Evolutionary conservation across 805 yeast species (phyloP).

Genomic region (Grigorovia yakushimaensis): DNA sequence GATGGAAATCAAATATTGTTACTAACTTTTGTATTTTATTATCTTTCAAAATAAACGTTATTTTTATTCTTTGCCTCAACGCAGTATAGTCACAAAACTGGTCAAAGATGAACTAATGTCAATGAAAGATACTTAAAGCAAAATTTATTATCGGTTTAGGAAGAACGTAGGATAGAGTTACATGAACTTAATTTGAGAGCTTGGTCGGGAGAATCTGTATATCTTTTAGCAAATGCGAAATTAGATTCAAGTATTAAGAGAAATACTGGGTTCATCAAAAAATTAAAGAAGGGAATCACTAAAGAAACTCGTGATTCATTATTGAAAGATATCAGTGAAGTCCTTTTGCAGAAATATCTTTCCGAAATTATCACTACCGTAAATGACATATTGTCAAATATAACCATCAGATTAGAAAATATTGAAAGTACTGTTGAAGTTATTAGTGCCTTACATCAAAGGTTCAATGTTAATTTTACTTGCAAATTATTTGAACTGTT

Average conservation of each 20-base stretch:
- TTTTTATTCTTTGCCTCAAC: no score
- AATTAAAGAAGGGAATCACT: slow-evolving; percentile 47
- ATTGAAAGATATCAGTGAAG: slow-evolving; percentile 49
- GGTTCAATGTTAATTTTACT: slow-evolving; percentile 51
- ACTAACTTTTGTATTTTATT: not conserved
- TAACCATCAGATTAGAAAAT: slow-evolving; percentile 45
- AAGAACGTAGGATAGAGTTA: slow-evolving; percentile 21
- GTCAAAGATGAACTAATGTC: no score
- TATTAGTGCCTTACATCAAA: slow-evolving; percentile 63
- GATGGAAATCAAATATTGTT: not conserved
- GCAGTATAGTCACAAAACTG: no score
- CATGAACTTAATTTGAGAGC: slow-evolving; percentile 36
- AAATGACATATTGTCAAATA: slow-evolving; percentile 48
- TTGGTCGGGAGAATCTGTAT: slow-evolving; percentile 42
- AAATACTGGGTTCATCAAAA: slow-evolving; percentile 70
- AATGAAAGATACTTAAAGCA: not conserved
- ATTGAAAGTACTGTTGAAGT: slow-evolving; percentile 55
- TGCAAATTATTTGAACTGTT: slow-evolving; percentile 36
- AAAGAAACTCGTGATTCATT: slow-evolving; percentile 41
- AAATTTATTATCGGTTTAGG: not conserved
- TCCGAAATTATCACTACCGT: slow-evolving; percentile 57
- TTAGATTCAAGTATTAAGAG: slow-evolving; percentile 73
- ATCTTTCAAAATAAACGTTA: not conserved
- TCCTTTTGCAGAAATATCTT: slow-evolving; percentile 65
- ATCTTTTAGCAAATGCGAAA: slow-evolving; percentile 24